Percentiles rank a stretch among this genome's conserved stretches.
phyloP scores from a whole-genome alignment of 1,139 yeast species.

The Waltiozyma sp. region DNA sequence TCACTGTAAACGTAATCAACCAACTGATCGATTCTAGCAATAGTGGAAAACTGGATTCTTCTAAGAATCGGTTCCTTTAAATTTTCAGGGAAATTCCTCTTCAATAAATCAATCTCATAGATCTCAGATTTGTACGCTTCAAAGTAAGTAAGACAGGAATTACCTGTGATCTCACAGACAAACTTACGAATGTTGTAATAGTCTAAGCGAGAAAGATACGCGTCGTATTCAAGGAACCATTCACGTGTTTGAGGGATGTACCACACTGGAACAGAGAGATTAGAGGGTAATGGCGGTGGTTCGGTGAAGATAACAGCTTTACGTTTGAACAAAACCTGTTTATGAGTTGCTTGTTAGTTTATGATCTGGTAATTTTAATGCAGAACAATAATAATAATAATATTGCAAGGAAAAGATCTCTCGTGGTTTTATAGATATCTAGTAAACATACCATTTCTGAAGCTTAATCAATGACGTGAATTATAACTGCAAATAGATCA shows the following conservation, averaged over 20 bases:
- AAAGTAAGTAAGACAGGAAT: constrained; percentile 80
- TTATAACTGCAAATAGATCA: no score
- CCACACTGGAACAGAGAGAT: constrained; percentile 49
- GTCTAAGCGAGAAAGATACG: constrained; percentile 58
- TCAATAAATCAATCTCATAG: constrained; percentile 58
- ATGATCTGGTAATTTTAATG: no score
- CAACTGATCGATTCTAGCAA: constrained; percentile 74
- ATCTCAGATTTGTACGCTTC: constrained; percentile 78
- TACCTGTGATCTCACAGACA: constrained; percentile 94
- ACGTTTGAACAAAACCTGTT: constrained; percentile 57
- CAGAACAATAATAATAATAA: no score
- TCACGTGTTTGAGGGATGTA: constrained; percentile 75
- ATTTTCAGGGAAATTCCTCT: constrained; percentile 79
- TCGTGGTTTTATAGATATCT: no score
- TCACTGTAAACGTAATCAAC: constrained; percentile 74
- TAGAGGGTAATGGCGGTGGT: constrained; percentile 45
- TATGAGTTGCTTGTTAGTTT: no score
- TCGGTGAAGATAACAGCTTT: constrained; percentile 52
- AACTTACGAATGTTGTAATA: constrained; percentile 67
- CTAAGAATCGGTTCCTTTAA: constrained; percentile 84
- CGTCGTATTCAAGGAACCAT: constrained; percentile 72
- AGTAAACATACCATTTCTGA: no score
- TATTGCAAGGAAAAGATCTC: no score
- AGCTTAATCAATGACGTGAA: no score
- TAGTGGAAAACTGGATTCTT: constrained; percentile 70